phyloP scores from a whole-genome alignment of 495 filamentous ascomycete species.

The Pyrenopolyporus hunteri region DNA sequence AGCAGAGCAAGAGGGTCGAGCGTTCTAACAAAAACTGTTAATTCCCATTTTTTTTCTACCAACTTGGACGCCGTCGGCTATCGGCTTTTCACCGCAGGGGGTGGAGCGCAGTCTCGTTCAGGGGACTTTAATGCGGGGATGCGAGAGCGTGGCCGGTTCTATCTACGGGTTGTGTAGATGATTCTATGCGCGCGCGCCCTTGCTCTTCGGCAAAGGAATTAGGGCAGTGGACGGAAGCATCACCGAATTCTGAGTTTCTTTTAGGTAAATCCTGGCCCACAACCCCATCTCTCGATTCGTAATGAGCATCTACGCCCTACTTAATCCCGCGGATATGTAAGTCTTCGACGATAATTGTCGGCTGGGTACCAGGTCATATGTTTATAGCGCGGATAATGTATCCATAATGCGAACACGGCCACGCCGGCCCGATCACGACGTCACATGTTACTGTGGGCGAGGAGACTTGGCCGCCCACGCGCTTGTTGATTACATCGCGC shows the following conservation, averaged over 20 bases:
- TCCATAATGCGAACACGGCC: too few species aligned
- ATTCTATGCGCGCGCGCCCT: background rate
- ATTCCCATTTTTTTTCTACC: background rate
- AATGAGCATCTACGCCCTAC: background rate
- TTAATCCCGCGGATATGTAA: background rate
- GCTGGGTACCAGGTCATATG: too few species aligned
- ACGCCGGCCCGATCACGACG: too few species aligned
- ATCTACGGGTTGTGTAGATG: too few species aligned
- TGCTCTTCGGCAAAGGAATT: conserved; percentile 1
- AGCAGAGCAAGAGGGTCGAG: background rate
- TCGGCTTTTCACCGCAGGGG: conserved; percentile 4
- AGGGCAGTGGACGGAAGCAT: background rate
- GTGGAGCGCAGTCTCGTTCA: background rate
- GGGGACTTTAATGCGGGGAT: conserved; percentile 18
- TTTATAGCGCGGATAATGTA: too few species aligned
- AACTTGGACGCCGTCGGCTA: conserved; percentile 11
- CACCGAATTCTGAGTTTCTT: background rate
- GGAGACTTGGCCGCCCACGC: too few species aligned
- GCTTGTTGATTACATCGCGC: too few species aligned
- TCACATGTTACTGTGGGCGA: too few species aligned
- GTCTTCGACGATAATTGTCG: too few species aligned
- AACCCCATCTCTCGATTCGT: background rate
- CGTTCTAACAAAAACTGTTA: background rate
- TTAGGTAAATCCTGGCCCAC: background rate
- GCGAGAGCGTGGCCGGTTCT: too few species aligned